Percentiles rank a stretch among this genome's conserved stretches.
Evolutionary conservation across 768 basidiomycete genomes (phyloP).

Genomic region (Strobilomyces confusus): DNA sequence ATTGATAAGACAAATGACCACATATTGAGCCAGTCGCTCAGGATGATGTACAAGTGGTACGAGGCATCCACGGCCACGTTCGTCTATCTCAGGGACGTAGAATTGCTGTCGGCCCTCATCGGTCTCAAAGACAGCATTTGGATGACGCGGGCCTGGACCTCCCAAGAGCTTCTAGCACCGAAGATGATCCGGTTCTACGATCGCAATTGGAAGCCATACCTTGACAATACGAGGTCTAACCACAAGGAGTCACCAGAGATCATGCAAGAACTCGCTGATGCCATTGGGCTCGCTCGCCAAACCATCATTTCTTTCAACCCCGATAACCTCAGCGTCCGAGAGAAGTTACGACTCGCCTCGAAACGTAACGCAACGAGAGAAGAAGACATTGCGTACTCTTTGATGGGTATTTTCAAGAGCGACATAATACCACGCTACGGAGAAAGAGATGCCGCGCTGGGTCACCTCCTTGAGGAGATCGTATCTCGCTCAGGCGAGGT

Average conservation of each 20-base stretch:
- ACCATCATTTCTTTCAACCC: constrained; percentile 6
- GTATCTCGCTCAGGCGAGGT: neutral
- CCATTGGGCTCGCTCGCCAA: constrained; percentile 1
- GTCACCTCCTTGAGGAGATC: too few species aligned
- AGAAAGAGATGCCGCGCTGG: too few species aligned
- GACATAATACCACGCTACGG: too few species aligned
- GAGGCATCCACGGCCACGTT: too few species aligned
- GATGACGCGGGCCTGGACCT: constrained; percentile 16
- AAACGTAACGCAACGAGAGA: neutral
- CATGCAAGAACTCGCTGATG: constrained; percentile 6
- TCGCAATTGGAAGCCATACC: too few species aligned
- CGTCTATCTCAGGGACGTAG: neutral
- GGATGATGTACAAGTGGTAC: too few species aligned
- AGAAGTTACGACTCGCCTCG: neutral
- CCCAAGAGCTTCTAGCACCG: constrained; percentile 12
- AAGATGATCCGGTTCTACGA: constrained; percentile 10
- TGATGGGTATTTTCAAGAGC: too few species aligned
- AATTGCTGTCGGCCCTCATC: too few species aligned
- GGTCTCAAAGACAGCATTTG: neutral
- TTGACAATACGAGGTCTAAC: too few species aligned
- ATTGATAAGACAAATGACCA: too few species aligned
- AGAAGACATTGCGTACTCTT: neutral
- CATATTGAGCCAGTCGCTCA: too few species aligned
- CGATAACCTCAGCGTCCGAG: neutral
- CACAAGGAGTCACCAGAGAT: neutral